phyloP scores from a whole-genome alignment of 2,329 filamentous ascomycete genomes.

The Talaromyces sp. region DNA sequence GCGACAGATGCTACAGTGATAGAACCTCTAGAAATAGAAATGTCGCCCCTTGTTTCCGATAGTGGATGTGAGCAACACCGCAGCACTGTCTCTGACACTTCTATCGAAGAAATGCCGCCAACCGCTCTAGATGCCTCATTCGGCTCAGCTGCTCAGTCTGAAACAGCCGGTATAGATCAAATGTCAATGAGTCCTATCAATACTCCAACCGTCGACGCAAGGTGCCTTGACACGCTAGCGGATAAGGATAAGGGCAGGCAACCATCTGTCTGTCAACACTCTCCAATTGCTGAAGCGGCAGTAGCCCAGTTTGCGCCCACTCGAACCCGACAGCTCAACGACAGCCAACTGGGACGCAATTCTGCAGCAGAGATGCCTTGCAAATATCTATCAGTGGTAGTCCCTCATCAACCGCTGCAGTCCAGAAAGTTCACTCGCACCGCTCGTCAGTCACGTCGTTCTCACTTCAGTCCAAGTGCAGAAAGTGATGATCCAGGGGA shows the following conservation, averaged over 20 bases:
- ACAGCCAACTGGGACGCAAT: neutral
- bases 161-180: neutral
- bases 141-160: neutral
- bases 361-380: neutral
- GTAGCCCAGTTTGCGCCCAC: slow-evolving; percentile 2
- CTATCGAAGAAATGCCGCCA: neutral
- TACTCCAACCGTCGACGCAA: neutral
- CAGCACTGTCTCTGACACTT: neutral
- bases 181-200: slow-evolving; percentile 2
- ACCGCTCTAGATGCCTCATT: neutral
- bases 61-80: neutral
- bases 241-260: neutral
- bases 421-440: neutral
- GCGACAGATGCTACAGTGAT: neutral
- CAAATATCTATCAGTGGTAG: slow-evolving; percentile 1
- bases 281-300: slow-evolving; percentile 4
- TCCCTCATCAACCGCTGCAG: neutral
- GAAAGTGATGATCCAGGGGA: neutral
- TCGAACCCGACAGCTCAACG: neutral
- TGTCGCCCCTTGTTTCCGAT: neutral
- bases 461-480: neutral
- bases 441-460: neutral
- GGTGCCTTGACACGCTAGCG: neutral
- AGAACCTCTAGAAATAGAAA: neutral
- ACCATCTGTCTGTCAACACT: neutral